These are phyloP conservation scores for Euphorbia lathyris DNA, from an alignment of 345 rosid genomes.

Conservation along the genomic window DNA sequence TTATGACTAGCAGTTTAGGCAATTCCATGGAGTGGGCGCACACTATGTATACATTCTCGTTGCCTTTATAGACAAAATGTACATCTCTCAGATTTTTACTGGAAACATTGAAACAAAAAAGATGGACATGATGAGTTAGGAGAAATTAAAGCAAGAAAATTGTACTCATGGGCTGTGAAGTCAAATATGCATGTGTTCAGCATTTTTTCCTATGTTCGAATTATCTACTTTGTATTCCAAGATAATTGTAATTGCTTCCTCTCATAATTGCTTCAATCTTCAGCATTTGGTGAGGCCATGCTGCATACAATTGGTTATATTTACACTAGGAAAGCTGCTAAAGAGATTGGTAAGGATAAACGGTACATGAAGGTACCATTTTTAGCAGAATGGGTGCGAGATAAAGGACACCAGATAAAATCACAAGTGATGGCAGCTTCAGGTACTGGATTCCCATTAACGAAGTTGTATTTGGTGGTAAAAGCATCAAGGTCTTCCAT, in stretches of 20 bases:
- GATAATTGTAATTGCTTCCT: neutral
- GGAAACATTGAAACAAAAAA: neutral
- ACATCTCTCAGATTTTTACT: neutral
- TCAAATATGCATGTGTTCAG: neutral
- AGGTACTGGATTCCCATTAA: conserved; percentile 39
- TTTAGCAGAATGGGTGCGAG: conserved; percentile 99
- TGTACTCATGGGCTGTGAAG: too few species aligned
- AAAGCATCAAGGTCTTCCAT: neutral
- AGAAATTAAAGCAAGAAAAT: neutral
- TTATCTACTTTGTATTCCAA: neutral
- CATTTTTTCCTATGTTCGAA: neutral
- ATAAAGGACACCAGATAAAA: conserved; percentile 83
- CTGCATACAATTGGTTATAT: conserved; percentile 90
- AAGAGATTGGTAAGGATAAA: conserved; percentile 83
- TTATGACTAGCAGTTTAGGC: neutral
- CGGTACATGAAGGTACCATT: conserved; percentile 86
- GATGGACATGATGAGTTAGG: neutral
- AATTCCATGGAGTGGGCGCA: neutral
- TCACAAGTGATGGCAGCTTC: conserved; percentile 98
- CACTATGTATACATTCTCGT: neutral
- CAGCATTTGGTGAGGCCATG: conserved; percentile 99
- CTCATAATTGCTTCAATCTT: conserved; percentile 8
- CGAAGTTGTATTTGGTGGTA: conserved; percentile 1
- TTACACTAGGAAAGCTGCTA: conserved; percentile 86
- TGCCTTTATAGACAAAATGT: neutral